These are phyloP conservation scores for Fusarium coicis DNA, from an alignment of 2,329 filamentous ascomycete genomes.

Conservation along the genomic window DNA sequence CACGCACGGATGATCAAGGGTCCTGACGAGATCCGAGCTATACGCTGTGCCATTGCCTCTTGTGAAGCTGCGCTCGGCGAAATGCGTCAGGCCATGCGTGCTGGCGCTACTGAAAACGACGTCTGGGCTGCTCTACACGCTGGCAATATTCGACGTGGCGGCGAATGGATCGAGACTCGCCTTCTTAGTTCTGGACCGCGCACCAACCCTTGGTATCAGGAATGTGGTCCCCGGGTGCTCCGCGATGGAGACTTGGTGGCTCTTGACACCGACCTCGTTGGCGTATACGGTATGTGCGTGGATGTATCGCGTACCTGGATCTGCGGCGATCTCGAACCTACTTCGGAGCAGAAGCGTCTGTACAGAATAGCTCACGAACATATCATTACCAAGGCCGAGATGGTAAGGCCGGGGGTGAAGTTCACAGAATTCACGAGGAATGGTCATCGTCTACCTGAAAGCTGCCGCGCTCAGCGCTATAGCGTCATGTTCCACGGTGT, in stretches of 20 bases:
- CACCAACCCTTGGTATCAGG: background rate
- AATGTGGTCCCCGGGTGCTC: fast-evolving
- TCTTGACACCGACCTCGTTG: background rate
- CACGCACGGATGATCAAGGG: background rate
- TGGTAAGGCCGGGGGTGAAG: background rate
- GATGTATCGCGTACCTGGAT: background rate
- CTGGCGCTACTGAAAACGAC: background rate
- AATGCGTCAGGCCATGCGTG: background rate
- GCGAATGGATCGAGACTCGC: background rate
- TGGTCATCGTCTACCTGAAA: background rate
- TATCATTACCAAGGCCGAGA: background rate
- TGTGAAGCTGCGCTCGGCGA: background rate
- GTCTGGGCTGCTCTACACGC: background rate
- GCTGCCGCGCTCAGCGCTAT: background rate
- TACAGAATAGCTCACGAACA: background rate
- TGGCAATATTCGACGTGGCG: background rate
- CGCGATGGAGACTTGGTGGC: background rate
- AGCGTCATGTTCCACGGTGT: background rate
- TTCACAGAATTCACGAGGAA: background rate
- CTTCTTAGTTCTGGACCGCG: background rate
- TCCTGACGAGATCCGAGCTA: background rate
- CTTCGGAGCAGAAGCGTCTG: background rate
- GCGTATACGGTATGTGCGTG: background rate
- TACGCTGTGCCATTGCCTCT: background rate
- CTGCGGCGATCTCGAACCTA: background rate